phyloP scores from a whole-genome alignment of 208 protist genomes.

The Trypanosoma vivax region DNA sequence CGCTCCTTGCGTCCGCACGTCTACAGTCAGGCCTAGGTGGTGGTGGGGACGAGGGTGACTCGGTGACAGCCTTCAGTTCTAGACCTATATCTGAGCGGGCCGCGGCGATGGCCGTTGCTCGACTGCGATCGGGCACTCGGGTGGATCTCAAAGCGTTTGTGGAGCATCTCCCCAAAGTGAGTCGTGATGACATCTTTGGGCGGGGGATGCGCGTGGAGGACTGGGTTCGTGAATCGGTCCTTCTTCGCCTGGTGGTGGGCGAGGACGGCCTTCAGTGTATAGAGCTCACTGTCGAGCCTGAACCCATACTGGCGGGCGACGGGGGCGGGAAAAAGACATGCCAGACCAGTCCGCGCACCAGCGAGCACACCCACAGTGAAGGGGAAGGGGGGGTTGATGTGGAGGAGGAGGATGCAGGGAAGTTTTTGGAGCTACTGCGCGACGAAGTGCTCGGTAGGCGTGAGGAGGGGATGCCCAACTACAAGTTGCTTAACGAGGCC shows the following conservation, averaged over 20 bases:
- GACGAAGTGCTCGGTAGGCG: constrained; percentile 7
- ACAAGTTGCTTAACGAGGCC: constrained; percentile 25
- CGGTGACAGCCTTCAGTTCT: constrained; percentile 12
- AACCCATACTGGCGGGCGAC: background rate
- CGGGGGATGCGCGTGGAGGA: constrained; percentile 19
- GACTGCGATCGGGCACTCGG: constrained; percentile 1
- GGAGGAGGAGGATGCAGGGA: constrained; percentile 6
- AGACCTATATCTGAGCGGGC: constrained; percentile 37
- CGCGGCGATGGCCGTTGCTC: constrained; percentile 36
- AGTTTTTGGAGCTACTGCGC: constrained; percentile 11
- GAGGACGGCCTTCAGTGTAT: constrained; percentile 8
- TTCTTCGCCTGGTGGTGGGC: constrained; percentile 33
- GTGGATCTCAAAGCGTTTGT: constrained; percentile 55
- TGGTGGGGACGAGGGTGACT: constrained; percentile 4
- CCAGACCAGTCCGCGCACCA: background rate
- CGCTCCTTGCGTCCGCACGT: too few relatives aligned
- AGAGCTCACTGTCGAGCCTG: constrained; percentile 7
- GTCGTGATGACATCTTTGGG: constrained; percentile 42
- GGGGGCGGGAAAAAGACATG: background rate
- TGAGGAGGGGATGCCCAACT: constrained; percentile 8
- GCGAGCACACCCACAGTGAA: too few relatives aligned
- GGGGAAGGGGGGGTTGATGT: background rate
- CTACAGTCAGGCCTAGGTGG: too few relatives aligned
- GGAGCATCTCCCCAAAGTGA: constrained; percentile 29
- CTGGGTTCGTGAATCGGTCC: constrained; percentile 23